These are phyloP conservation scores for Epichloe aotearoae DNA, from an alignment of 2,329 filamentous ascomycete genomes.

Conservation along the genomic window DNA sequence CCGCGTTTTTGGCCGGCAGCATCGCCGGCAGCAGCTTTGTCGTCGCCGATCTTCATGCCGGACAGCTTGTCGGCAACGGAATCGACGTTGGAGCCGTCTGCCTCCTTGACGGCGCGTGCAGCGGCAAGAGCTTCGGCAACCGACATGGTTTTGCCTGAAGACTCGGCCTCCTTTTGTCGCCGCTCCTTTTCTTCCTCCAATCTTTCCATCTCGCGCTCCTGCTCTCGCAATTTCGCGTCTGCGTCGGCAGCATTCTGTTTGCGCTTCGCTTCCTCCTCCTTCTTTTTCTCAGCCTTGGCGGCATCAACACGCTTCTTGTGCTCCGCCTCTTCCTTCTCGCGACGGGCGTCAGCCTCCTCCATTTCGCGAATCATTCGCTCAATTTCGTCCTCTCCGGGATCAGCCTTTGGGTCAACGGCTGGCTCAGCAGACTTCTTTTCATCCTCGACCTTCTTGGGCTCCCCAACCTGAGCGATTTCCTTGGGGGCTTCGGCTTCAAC, in stretches of 20 bases:
- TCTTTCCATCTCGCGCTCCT: slow-evolving; percentile 59
- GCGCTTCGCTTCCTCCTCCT: slow-evolving; percentile 32
- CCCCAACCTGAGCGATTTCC: not conserved
- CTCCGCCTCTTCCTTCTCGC: slow-evolving; percentile 35
- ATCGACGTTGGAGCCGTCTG: slow-evolving; percentile 22
- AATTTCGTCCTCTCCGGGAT: slow-evolving; percentile 40
- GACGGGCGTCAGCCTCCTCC: slow-evolving; percentile 40
- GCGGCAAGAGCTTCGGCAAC: slow-evolving; percentile 39
- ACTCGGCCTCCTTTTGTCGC: slow-evolving; percentile 37
- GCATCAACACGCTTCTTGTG: slow-evolving; percentile 33
- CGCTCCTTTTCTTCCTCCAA: slow-evolving; percentile 58
- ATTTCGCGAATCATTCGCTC: slow-evolving; percentile 50
- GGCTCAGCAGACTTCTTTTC: slow-evolving; percentile 17
- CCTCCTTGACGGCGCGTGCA: slow-evolving; percentile 26
- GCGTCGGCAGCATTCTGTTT: slow-evolving; percentile 38
- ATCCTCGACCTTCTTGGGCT: slow-evolving; percentile 3
- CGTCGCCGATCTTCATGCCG: slow-evolving; percentile 33
- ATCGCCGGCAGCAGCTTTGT: slow-evolving; percentile 31
- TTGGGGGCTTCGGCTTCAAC: slow-evolving; percentile 1
- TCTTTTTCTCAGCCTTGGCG: slow-evolving; percentile 33
- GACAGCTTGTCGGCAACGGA: slow-evolving; percentile 36
- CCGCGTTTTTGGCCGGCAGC: slow-evolving; percentile 42
- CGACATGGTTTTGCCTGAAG: slow-evolving; percentile 32
- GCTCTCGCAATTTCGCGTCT: slow-evolving; percentile 55
- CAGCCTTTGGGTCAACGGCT: slow-evolving; percentile 22